Conservation (phyloP, 2,329 filamentous ascomycete genomes). For the Curvularia spicifera region DNA sequence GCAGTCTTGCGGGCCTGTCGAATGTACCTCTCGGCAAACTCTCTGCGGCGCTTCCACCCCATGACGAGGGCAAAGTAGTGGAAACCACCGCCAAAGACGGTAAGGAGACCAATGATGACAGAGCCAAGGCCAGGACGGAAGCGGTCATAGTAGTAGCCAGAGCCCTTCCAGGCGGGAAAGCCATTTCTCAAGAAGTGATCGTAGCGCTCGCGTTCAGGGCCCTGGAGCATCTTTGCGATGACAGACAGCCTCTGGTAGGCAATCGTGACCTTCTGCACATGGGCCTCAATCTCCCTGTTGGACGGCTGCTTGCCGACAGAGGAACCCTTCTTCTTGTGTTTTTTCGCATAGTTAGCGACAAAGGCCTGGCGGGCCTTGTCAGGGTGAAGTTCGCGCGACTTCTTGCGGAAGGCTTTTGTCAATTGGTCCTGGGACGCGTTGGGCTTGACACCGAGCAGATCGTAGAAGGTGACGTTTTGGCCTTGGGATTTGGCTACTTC, state of each 20-base stretch:
- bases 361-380: slow-evolving; percentile 93
- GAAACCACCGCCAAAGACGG: slow-evolving; percentile 80
- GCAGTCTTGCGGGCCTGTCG: slow-evolving; percentile 84
- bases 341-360: slow-evolving; percentile 66
- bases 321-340: slow-evolving; percentile 61
- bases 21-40: slow-evolving; percentile 92
- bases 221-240: slow-evolving; percentile 84
- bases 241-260: slow-evolving; percentile 84
- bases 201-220: slow-evolving; percentile 81
- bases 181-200: slow-evolving; percentile 93
- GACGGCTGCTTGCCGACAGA: slow-evolving; percentile 72
- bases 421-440: slow-evolving; percentile 84
- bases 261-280: slow-evolving; percentile 80
- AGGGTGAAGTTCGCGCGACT: slow-evolving; percentile 81
- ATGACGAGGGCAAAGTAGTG: slow-evolving; percentile 88
- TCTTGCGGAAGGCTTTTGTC: slow-evolving; percentile 92
- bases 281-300: slow-evolving; percentile 75
- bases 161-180: slow-evolving; percentile 96
- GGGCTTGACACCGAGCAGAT: slow-evolving; percentile 79
- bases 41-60: slow-evolving; percentile 85
- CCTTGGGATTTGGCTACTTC: slow-evolving; percentile 81
- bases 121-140: slow-evolving; percentile 90
- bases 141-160: slow-evolving; percentile 96
- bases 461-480: slow-evolving; percentile 84
- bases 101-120: slow-evolving; percentile 80